Evolutionary conservation across 768 basidiomycete species (phyloP), one percentile per base, ranked within the genome.

Genomic region (Floccularia luteovirens): DNA sequence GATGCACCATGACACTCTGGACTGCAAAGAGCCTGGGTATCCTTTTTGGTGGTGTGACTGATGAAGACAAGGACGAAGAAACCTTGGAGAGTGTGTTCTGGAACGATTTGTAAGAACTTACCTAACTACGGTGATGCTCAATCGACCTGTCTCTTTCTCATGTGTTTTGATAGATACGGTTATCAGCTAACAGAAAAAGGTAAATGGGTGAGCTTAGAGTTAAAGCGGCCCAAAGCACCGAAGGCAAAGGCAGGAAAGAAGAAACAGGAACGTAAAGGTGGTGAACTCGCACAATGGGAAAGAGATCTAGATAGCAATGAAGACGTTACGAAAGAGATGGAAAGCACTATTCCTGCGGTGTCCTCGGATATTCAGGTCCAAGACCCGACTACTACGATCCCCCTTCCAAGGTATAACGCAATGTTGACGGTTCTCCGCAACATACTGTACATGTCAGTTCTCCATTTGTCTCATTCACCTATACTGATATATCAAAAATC

Each of bases 1-100:
- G 91, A 1, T 88, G 84, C 48, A 90, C 89, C 3, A 94, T 94
- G 91, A 66, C 85, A 0, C 60, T 82, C 0, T 94, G 91, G 91
- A 38, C 56, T 0, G 58, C 72, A 16, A 83, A 79, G 48, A 67
- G 62, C 19, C 79, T 75, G 41, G 89, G 90, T 1, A 63, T 96
- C 2, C 56, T 91, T 36, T 96, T 93, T 53, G 91, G 91, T 10
- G 91, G 72, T 12, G 91, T 94, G 0, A 83, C 78, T 3, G 91
- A 96, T 44, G 86, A 90, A 44, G 91, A 94, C 48, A 78, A 69
- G 14, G 72, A 74, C 25, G 92, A 94, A 56, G 92, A 96, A 51
- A 77, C 73, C 2, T 55, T 96, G 46, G 83, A 90, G 42, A 90
- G 85, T 44, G 69, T 81, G 1, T 94, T 94, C 56, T 86, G 84